Evolutionary conservation across 108 stramenopile species (phyloP), one percentile per base, ranked within the genome.

Genomic region (Halocafeteria seosinensis): DNA sequence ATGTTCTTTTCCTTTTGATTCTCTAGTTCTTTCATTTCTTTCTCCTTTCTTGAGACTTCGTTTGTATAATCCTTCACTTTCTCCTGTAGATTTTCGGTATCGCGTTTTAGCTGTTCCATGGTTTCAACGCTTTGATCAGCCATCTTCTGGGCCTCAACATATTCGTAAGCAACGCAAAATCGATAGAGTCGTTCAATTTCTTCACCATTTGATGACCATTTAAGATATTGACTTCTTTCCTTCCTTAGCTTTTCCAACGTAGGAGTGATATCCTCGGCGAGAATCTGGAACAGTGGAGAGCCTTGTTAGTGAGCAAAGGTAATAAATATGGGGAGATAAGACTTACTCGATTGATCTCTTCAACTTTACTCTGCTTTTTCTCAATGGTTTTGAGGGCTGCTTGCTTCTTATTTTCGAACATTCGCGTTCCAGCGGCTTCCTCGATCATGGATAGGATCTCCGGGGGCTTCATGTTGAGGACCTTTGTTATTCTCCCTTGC

Each of bases 391-490:
- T 90, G 64, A 92, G 72, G n/a, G 96, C 90, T 53, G 77, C 77
- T 29, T 82, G 79, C 73, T 91, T 85, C 65, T 95, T 95, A 29
- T 84, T 88, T 73, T 98, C 96, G 82, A 90, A 98, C 96, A 98
- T 98, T 47, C 96, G 85, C 26, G 96, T 98, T 8, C 96, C 96
- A 0, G 93, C 96, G 12, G 96, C 94, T 79, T 98, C 96, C 79
- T 98, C 96, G 31, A 98, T 88, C 96, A 98, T 98, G 37, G 91
- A 89, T 33, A 98, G 81, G 71, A 94, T 94, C 74, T 98, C 96
- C 50, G 84, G 68, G 11, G 96, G 94, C 68, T 95, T 95, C 96
- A 98, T 98, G 76, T 98, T 98, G 53, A 98, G 81, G 5, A 98
- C 96, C 71, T 95, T 92, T 57, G 94, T 92, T 65, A 92, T 92